These are phyloP conservation scores for Fraxinus greggii DNA, from an alignment of 305 asterid genomes.

Conservation along the genomic window DNA sequence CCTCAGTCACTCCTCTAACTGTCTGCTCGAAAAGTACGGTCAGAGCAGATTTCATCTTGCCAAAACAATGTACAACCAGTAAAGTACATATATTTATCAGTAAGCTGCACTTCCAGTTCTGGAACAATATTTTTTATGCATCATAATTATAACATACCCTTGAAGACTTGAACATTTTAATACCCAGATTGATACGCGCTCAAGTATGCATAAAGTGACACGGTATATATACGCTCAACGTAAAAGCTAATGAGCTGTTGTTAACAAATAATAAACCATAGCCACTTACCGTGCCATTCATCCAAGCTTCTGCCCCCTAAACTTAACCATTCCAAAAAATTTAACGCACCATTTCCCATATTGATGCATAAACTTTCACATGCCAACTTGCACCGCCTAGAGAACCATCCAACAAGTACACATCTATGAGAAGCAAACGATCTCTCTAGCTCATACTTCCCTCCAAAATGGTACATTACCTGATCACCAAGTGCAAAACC, in stretches of 20 bases:
- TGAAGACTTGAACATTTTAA: background rate
- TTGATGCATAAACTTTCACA: background rate
- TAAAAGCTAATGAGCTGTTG: background rate
- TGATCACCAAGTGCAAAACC: background rate
- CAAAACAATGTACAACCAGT: background rate
- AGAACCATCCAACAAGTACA: background rate
- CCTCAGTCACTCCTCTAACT: background rate
- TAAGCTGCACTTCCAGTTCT: background rate
- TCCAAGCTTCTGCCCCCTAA: background rate
- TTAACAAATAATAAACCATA: background rate
- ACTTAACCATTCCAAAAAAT: background rate
- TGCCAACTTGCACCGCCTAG: background rate
- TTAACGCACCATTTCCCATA: background rate
- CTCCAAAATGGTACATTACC: background rate
- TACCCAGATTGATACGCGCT: background rate
- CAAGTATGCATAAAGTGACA: background rate
- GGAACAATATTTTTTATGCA: background rate
- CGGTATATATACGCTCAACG: background rate
- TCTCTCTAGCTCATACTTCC: background rate
- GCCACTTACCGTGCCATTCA: background rate
- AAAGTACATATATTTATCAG: background rate
- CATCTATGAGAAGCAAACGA: background rate
- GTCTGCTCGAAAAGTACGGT: background rate
- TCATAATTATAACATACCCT: background rate
- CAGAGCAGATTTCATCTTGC: background rate